phyloP scores from a whole-genome alignment of 148 eudicot genomes.

The Oxyria digyna region DNA sequence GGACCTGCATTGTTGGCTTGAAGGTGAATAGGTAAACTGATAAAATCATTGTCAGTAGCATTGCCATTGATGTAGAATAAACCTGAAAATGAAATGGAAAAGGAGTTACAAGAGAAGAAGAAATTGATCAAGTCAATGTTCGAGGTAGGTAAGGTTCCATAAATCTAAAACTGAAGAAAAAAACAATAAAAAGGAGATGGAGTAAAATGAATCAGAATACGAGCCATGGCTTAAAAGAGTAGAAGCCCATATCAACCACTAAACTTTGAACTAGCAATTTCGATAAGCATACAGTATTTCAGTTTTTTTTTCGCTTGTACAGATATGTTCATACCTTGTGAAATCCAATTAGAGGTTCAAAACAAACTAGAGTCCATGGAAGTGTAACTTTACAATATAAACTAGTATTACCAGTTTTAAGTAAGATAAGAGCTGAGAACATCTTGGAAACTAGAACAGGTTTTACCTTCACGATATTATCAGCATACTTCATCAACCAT shows the following conservation, averaged over 20 bases:
- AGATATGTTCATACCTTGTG: neutral
- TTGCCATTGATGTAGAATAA: slow-evolving; percentile 96
- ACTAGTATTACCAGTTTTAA: neutral
- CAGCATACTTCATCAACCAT: slow-evolving; percentile 98
- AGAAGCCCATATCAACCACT: neutral
- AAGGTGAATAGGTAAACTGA: slow-evolving; percentile 68
- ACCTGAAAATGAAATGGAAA: slow-evolving; percentile 41
- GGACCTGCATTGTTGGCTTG: slow-evolving; percentile 86
- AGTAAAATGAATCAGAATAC: neutral
- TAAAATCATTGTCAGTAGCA: slow-evolving; percentile 81
- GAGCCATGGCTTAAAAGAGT: neutral
- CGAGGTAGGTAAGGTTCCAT: neutral
- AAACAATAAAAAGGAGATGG: neutral
- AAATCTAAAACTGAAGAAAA: neutral
- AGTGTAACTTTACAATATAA: neutral
- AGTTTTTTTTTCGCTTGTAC: neutral
- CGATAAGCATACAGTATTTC: neutral
- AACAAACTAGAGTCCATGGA: neutral
- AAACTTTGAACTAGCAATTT: neutral
- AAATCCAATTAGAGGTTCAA: neutral
- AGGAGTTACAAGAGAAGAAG: neutral
- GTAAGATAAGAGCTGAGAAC: neutral
- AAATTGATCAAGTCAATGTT: neutral
- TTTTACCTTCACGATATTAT: slow-evolving; percentile 79
- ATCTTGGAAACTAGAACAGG: neutral